Conservation (phyloP, 768 basidiomycete genomes). For the Lactarius psammicola region DNA sequence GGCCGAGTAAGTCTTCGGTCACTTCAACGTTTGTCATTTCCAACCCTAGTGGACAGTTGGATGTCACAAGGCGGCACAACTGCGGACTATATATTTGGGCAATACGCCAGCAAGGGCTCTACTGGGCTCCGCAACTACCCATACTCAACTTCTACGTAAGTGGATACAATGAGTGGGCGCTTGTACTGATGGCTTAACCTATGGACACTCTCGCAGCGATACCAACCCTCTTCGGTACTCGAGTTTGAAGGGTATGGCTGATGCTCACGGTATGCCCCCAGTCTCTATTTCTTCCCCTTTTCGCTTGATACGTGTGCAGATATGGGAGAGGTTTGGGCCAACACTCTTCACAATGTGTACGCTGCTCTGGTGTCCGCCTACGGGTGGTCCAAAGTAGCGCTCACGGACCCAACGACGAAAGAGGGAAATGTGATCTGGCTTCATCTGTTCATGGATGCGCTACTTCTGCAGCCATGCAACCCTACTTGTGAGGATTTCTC, state of each 20-base stretch:
- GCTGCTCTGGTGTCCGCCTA: slow-evolving; percentile 34
- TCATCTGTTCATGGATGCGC: slow-evolving; percentile 50
- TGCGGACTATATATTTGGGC: slow-evolving; percentile 42
- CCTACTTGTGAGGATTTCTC: slow-evolving; percentile 45
- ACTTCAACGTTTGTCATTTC: slow-evolving; percentile 5
- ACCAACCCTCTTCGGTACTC: slow-evolving; percentile 48
- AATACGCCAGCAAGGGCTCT: slow-evolving; percentile 51
- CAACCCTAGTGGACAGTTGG: slow-evolving; percentile 30
- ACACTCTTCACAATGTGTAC: slow-evolving; percentile 42
- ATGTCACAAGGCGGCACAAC: slow-evolving; percentile 42
- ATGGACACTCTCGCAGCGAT: background rate
- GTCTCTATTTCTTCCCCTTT: background rate
- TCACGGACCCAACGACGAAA: slow-evolving; percentile 41
- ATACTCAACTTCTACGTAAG: slow-evolving; percentile 53
- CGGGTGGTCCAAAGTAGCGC: slow-evolving; percentile 37
- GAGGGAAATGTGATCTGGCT: slow-evolving; percentile 54
- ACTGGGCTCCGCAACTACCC: slow-evolving; percentile 55
- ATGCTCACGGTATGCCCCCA: slow-evolving; percentile 46
- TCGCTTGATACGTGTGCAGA: slow-evolving; percentile 29
- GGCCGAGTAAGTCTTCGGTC: slow-evolving; percentile 28
- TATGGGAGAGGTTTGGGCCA: slow-evolving; percentile 60
- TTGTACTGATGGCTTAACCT: slow-evolving; percentile 1
- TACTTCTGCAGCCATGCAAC: slow-evolving; percentile 48
- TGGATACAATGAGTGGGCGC: slow-evolving; percentile 33
- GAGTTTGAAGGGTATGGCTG: slow-evolving; percentile 38